Conservation (phyloP, 2,329 filamentous ascomycete species). For the Graphilbum fragrans region DNA sequence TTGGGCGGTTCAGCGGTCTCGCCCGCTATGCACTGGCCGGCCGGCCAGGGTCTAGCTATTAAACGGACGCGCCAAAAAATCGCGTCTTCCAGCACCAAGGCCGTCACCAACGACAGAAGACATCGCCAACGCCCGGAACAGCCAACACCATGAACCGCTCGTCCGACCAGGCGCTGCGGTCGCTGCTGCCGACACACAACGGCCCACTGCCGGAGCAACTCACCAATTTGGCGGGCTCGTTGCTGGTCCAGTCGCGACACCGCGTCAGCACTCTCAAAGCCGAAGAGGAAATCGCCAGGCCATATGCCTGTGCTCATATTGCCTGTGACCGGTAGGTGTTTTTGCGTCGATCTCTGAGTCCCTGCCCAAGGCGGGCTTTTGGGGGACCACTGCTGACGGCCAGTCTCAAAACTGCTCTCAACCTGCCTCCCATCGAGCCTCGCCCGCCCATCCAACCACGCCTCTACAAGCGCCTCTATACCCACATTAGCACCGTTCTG, state of each 20-base stretch:
- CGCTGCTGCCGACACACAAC: constrained; percentile 61
- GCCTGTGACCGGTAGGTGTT: constrained; percentile 65
- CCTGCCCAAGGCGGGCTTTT: too few relatives aligned
- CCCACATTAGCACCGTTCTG: constrained; percentile 65
- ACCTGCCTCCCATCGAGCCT: constrained; percentile 65
- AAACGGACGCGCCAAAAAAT: too few relatives aligned
- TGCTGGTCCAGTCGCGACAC: constrained; percentile 70
- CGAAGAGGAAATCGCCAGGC: constrained; percentile 78
- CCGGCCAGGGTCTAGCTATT: too few relatives aligned
- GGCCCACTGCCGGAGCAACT: constrained; percentile 57
- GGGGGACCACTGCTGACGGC: background rate
- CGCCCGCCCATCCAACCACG: constrained; percentile 67
- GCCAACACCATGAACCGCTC: constrained; percentile 52
- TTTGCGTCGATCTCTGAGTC: background rate
- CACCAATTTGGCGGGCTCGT: constrained; percentile 55
- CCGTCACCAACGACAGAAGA: background rate
- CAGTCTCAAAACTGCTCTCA: constrained; percentile 63
- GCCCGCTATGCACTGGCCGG: too few relatives aligned
- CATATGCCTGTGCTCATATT: constrained; percentile 76
- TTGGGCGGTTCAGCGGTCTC: too few relatives aligned
- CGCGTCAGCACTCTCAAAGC: constrained; percentile 66
- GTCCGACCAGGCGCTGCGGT: constrained; percentile 61
- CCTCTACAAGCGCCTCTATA: constrained; percentile 74
- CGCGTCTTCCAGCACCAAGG: too few relatives aligned
- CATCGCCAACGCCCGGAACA: background rate